Conservation (phyloP, 805 yeast species). For the Saturnispora zaruensis region DNA sequence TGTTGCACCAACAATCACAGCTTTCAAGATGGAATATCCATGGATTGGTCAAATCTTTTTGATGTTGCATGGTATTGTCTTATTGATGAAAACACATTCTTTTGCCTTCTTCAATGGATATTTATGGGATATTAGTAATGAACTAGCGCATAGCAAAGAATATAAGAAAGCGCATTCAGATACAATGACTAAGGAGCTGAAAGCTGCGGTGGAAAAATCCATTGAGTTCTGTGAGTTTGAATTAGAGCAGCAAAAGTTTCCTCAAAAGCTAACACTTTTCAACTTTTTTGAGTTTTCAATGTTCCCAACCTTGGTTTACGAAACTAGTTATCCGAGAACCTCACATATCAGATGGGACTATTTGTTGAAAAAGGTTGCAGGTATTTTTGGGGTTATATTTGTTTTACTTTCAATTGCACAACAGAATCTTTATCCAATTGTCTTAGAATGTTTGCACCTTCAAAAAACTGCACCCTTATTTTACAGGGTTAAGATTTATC, state of each 20-base stretch:
- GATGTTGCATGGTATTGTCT: constrained; percentile 73
- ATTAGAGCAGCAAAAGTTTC: constrained; percentile 60
- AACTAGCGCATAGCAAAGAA: constrained; percentile 41
- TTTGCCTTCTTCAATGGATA: constrained; percentile 90
- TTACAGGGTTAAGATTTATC: constrained; percentile 40
- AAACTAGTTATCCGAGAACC: constrained; percentile 75
- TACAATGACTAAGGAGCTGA: constrained; percentile 25
- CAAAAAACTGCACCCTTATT: constrained; percentile 37
- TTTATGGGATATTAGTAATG: constrained; percentile 56
- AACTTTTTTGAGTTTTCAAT: constrained; percentile 74
- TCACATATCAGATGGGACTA: constrained; percentile 58
- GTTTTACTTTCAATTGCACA: constrained; percentile 70
- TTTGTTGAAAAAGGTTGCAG: constrained; percentile 59
- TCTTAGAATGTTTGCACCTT: constrained; percentile 47
- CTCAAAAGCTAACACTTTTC: constrained; percentile 52
- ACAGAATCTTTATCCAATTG: constrained; percentile 68
- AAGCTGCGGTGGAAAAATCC: constrained; percentile 36
- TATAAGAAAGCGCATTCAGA: constrained; percentile 35
- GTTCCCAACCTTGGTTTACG: constrained; percentile 86
- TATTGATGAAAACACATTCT: constrained; percentile 93
- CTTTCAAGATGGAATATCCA: constrained; percentile 52
- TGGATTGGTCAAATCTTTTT: constrained; percentile 91
- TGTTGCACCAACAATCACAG: constrained; percentile 43
- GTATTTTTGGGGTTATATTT: constrained; percentile 79
- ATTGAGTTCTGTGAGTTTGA: constrained; percentile 67